Conservation (phyloP, 345 rosid species). For the Draba incana region DNA sequence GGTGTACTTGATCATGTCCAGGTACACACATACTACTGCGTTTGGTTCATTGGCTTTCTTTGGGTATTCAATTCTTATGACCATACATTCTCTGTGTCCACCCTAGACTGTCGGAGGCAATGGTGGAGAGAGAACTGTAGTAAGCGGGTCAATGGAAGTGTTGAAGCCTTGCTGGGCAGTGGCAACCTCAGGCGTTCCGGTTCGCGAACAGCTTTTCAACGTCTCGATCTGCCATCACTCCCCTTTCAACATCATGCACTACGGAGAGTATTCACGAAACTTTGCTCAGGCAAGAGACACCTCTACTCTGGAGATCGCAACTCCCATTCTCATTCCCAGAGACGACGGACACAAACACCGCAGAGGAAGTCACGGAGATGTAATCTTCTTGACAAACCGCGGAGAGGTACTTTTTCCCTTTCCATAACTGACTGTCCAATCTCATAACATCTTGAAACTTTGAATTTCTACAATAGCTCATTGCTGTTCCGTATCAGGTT, state of each 20-base stretch:
- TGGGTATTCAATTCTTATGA: slow-evolving; percentile 6
- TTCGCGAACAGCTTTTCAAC: slow-evolving; percentile 92
- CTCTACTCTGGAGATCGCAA: slow-evolving; percentile 81
- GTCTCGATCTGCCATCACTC: slow-evolving; percentile 91
- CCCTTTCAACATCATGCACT: slow-evolving; percentile 79
- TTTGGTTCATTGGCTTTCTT: background rate
- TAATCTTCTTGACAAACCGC: slow-evolving; percentile 87
- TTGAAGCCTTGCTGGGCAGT: slow-evolving; percentile 93
- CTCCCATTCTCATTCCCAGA: slow-evolving; percentile 90
- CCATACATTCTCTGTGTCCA: slow-evolving; percentile 30
- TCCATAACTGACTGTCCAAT: slow-evolving; percentile 8
- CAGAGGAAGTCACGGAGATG: slow-evolving; percentile 89
- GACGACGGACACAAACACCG: slow-evolving; percentile 83
- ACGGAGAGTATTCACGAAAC: slow-evolving; percentile 73
- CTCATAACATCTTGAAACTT: background rate
- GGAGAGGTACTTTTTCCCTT: slow-evolving; percentile 75
- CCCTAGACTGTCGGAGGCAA: slow-evolving; percentile 93
- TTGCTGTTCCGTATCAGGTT: slow-evolving; percentile 53
- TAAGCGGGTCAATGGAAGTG: slow-evolving; percentile 82
- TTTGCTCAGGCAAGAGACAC: slow-evolving; percentile 65
- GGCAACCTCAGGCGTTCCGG: slow-evolving; percentile 97
- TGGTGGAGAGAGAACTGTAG: slow-evolving; percentile 80
- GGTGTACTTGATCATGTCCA: slow-evolving; percentile 99
- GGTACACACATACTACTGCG: slow-evolving; percentile 47
- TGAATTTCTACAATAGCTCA: slow-evolving; percentile 16